Evolutionary conservation across 768 basidiomycete genomes (phyloP).

Genomic region (Lentinula sp.): DNA sequence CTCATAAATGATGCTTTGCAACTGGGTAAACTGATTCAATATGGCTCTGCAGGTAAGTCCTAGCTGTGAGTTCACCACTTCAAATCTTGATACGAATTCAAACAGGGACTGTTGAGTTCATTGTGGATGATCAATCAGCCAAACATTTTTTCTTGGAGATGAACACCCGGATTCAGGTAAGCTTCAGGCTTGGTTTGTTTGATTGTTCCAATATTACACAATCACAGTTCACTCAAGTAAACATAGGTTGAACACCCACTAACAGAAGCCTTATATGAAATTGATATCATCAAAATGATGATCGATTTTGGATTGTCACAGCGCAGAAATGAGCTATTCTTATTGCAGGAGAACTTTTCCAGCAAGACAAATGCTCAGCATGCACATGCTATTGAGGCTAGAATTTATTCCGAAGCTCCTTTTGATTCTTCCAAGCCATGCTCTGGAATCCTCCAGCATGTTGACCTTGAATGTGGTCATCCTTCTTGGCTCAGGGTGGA

Average conservation of each 20-base stretch:
- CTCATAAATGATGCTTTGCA: constrained; percentile 51
- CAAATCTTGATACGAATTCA: no score
- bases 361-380: constrained; percentile 2
- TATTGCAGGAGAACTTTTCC: constrained; percentile 32
- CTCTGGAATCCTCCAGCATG: constrained; percentile 57
- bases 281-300: constrained; percentile 65
- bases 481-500: constrained; percentile 57
- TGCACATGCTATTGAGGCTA: constrained; percentile 45
- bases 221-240: neutral
- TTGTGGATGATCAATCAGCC: constrained; percentile 47
- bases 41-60: constrained; percentile 49
- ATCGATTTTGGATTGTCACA: constrained; percentile 48
- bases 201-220: neutral
- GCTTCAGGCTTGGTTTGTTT: no score
- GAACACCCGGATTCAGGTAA: constrained; percentile 60
- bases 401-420: constrained; percentile 62
- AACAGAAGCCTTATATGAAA: constrained; percentile 48
- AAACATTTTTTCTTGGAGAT: constrained; percentile 67
- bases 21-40: constrained; percentile 43
- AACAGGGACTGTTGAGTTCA: constrained; percentile 61
- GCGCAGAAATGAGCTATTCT: constrained; percentile 14
- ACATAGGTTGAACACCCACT: constrained; percentile 62
- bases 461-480: constrained; percentile 24
- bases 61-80: no score
- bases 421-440: constrained; percentile 49